Evolutionary conservation across 768 basidiomycete genomes (phyloP).

Genomic region (Favolaschia claudopus): DNA sequence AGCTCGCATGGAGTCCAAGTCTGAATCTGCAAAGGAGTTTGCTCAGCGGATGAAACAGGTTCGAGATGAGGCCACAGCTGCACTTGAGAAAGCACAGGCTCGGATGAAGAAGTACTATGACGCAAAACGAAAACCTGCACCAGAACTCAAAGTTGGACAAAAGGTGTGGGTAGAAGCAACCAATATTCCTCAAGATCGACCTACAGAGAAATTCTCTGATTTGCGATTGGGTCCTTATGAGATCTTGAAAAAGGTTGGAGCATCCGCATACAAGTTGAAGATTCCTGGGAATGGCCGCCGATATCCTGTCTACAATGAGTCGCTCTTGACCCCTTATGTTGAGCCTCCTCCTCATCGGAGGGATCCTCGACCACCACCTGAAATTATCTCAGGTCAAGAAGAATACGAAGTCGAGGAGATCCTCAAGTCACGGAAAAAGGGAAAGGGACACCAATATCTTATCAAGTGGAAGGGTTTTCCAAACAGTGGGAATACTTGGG

Average conservation of each 20-base stretch:
- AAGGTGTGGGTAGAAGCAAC: too few relatives aligned
- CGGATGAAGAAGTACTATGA: too few relatives aligned
- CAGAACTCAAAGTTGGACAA: not conserved
- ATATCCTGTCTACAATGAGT: too few relatives aligned
- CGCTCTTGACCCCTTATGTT: not conserved
- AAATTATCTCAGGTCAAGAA: too few relatives aligned
- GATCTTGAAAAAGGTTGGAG: too few relatives aligned
- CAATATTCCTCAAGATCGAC: too few relatives aligned
- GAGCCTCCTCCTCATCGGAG: not conserved
- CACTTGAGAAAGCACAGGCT: too few relatives aligned
- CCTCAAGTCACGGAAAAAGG: not conserved
- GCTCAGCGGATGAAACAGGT: not conserved
- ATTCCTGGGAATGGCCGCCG: too few relatives aligned
- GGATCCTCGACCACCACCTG: not conserved
- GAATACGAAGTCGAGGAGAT: not conserved
- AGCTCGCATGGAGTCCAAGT: not conserved
- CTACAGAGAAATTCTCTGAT: too few relatives aligned
- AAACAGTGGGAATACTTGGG: conserved; percentile 33
- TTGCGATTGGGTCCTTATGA: too few relatives aligned
- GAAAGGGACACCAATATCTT: not conserved
- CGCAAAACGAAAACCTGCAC: too few relatives aligned
- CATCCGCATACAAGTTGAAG: too few relatives aligned
- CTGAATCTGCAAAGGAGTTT: not conserved
- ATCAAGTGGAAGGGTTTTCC: not conserved
- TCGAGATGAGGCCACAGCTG: not conserved